phyloP scores from a whole-genome alignment of 1,139 yeast species.

The Nadsonia commutata region DNA sequence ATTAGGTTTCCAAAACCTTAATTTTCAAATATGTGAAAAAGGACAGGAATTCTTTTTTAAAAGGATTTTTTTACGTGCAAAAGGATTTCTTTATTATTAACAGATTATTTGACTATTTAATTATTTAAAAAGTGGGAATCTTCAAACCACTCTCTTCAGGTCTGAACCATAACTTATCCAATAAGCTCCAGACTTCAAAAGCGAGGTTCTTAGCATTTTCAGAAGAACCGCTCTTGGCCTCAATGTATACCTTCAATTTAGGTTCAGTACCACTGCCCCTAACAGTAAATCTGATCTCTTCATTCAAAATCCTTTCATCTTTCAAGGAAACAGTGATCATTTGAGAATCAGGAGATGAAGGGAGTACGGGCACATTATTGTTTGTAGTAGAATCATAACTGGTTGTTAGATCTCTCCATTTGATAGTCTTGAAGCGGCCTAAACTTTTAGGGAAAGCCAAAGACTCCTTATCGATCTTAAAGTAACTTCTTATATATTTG shows the following conservation, averaged over 20 bases:
- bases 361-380: constrained; percentile 46
- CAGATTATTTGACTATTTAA: too few relatives aligned
- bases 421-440: constrained; percentile 39
- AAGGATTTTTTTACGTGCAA: too few relatives aligned
- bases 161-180: constrained; percentile 26
- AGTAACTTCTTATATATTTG: constrained; percentile 27
- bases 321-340: constrained; percentile 59
- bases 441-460: constrained; percentile 28
- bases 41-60: too few relatives aligned
- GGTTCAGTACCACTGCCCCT: constrained; percentile 98
- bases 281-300: constrained; percentile 56
- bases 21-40: too few relatives aligned
- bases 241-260: constrained; percentile 80
- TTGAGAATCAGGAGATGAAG: constrained; percentile 58
- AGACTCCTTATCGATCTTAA: constrained; percentile 8
- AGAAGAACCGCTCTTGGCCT: constrained; percentile 42
- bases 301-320: constrained; percentile 15
- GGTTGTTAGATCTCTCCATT: constrained; percentile 73
- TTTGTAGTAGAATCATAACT: constrained; percentile 65
- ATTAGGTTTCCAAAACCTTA: too few relatives aligned
- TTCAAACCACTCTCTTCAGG: constrained; percentile 25
- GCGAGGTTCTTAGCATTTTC: constrained; percentile 39
- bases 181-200: constrained; percentile 48
- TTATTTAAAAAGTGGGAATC: not conserved
- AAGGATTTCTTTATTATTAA: too few relatives aligned